Evolutionary conservation across 768 basidiomycete species (phyloP), one percentile per base, ranked within the genome.

Genomic region (Phylloporus sp.): DNA sequence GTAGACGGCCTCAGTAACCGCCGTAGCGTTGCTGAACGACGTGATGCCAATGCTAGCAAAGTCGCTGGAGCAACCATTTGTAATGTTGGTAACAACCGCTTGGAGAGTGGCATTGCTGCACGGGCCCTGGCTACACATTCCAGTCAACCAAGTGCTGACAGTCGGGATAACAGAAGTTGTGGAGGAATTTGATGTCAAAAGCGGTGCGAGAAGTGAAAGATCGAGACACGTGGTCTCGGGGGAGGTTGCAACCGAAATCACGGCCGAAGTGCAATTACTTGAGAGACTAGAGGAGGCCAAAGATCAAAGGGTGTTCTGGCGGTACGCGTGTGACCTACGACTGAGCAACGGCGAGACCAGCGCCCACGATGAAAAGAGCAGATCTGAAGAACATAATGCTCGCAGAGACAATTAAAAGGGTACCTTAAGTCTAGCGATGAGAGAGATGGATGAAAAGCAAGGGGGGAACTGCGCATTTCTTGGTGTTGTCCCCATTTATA

Each of bases 41-140:
- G 45, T 2, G 28, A 71, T 31, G 18, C 68, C 70, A 31, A 64
- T 11, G 29, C 57, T 56, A 12, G 55, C 34, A 5, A 79, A 62
- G 27, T 80, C 77, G 27, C 61, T 57, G 15, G 71, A 56, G 64
- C 83, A 85, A 26, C 80, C 80, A 5, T 63, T 58, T 0, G 81
- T 80, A 42, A 86, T 47, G 58, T 80, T 82, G 27, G 71, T 60
- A 8, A 82, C 77, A 40, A 88, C 72, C 2, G 71, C 60, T 18
- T 82, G 67, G 10, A 91, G 72, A 0, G 85, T 82, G 18, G 68
- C 68, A 54, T 89, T 85, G 58, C 72, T 78, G 64, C 87, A 88
- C 9, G 79, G 64, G 4, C 69, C 68, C 41, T 70, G 68, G 16
- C 73, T 56, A 63, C 86, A 88, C 46, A 85, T 32, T 42, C 77